phyloP scores from a whole-genome alignment of 495 filamentous ascomycete species.

The Talaromyces wortmannii region DNA sequence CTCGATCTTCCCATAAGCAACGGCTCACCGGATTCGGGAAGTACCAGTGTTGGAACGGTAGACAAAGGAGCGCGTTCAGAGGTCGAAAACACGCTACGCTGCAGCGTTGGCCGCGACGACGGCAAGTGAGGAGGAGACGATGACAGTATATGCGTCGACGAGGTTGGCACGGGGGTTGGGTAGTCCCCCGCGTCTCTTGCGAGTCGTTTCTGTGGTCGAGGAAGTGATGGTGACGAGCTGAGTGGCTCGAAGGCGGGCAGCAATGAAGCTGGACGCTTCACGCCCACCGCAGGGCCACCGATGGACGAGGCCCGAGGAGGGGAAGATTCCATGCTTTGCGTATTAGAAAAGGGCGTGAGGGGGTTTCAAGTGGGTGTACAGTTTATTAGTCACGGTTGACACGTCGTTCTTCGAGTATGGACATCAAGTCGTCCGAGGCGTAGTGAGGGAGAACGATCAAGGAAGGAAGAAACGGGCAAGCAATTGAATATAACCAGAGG shows the following conservation, averaged over 20 bases:
- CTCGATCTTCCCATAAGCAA: constrained; percentile 86
- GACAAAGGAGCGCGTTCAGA: constrained; percentile 82
- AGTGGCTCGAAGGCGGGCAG: constrained; percentile 91
- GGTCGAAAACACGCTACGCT: constrained; percentile 57
- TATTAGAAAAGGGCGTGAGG: constrained; percentile 3
- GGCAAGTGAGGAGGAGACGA: constrained; percentile 69
- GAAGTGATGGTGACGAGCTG: constrained; percentile 79
- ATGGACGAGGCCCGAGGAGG: constrained; percentile 23
- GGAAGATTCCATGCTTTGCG: constrained; percentile 35
- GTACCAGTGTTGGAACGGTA: constrained; percentile 68
- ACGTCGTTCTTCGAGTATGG: not conserved
- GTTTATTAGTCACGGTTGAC: not conserved
- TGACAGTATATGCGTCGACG: constrained; percentile 83
- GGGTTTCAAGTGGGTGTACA: not conserved
- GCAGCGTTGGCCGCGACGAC: constrained; percentile 21
- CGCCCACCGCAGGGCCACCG: constrained; percentile 46
- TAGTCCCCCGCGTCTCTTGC: constrained; percentile 52
- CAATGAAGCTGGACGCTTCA: constrained; percentile 75
- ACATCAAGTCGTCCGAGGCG: not conserved
- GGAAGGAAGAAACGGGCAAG: constrained; percentile 14
- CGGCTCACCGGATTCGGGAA: constrained; percentile 76
- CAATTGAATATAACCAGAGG: constrained; percentile 5
- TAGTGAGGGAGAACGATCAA: not conserved
- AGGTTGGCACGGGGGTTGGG: constrained; percentile 88
- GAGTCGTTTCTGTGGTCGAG: constrained; percentile 64